Evolutionary conservation across 2,329 filamentous ascomycete species (phyloP).

Genomic region (Diaporthe citriasiana): DNA sequence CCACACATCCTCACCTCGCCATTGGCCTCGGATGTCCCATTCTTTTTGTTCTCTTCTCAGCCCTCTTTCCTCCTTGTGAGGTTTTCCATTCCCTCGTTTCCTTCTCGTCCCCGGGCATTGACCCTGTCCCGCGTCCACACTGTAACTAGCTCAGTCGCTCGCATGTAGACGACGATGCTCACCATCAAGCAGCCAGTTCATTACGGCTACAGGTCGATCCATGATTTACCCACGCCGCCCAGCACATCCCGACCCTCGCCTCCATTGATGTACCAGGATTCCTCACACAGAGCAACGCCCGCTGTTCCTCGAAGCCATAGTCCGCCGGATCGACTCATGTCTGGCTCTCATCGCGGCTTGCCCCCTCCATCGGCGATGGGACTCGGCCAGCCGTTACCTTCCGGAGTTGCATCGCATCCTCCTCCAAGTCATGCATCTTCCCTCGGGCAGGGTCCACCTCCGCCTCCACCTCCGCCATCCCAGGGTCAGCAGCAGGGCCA

Average conservation of each 20-base stretch:
- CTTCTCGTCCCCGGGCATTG: conserved; percentile 27
- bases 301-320: conserved; percentile 60
- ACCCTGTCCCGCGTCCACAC: conserved; percentile 38
- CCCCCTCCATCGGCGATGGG: conserved; percentile 78
- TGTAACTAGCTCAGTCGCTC: conserved; percentile 39
- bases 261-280: conserved; percentile 65
- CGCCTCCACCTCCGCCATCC: conserved; percentile 46
- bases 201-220: conserved; percentile 72
- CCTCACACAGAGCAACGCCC: conserved; percentile 57
- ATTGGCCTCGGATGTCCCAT: conserved; percentile 34
- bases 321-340: conserved; percentile 71
- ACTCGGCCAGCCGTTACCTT: conserved; percentile 64
- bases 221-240: conserved; percentile 73
- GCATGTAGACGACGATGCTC: conserved; percentile 66
- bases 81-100: conserved; percentile 33
- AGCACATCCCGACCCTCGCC: conserved; percentile 69
- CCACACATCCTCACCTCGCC: conserved; percentile 39
- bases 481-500: conserved; percentile 46
- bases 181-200: conserved; percentile 71
- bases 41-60: conserved; percentile 38
- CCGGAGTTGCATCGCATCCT: conserved; percentile 48
- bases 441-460: conserved; percentile 46
- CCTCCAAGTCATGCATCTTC: conserved; percentile 51
- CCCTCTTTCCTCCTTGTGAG: conserved; percentile 36
- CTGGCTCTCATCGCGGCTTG: conserved; percentile 77